These are phyloP conservation scores for Calonectria leucothoes DNA, from an alignment of 2,329 filamentous ascomycete genomes.

Conservation along the genomic window DNA sequence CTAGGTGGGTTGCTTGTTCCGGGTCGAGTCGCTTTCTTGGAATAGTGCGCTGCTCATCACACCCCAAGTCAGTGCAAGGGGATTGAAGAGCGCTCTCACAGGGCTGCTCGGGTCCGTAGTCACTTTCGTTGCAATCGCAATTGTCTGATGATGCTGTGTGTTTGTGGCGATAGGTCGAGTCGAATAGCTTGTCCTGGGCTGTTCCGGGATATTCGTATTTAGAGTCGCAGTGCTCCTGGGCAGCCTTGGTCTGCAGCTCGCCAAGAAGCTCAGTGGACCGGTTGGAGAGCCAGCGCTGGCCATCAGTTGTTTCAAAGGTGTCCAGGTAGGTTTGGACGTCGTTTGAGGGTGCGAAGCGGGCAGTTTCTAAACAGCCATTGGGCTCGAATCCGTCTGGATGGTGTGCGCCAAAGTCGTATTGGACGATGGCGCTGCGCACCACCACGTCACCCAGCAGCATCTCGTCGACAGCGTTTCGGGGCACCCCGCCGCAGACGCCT, in stretches of 20 bases:
- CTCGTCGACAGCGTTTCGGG: not conserved
- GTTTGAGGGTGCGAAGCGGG: not conserved
- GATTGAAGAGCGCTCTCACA: not conserved
- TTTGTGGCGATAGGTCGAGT: not conserved
- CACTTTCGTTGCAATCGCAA: not conserved
- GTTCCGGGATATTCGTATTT: not conserved
- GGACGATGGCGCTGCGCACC: not conserved
- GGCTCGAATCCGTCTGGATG: not conserved
- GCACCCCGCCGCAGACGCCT: not conserved
- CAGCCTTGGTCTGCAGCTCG: not conserved
- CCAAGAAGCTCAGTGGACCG: not conserved
- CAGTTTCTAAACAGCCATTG: not conserved
- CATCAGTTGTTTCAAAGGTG: not conserved
- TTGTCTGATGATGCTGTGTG: not conserved
- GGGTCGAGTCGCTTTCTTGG: not conserved
- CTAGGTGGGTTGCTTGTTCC: not conserved
- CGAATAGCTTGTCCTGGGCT: not conserved
- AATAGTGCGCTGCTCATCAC: not conserved
- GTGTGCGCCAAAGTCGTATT: not conserved
- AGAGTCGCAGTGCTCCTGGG: not conserved
- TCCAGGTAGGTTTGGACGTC: not conserved
- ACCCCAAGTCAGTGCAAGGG: not conserved
- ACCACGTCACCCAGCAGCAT: constrained; percentile 8
- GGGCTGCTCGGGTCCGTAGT: not conserved
- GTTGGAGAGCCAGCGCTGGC: not conserved